Evolutionary conservation across 1,139 yeast species (phyloP), one percentile per base, ranked within the genome.

Genomic region (Meyerozyma elateridarum): DNA sequence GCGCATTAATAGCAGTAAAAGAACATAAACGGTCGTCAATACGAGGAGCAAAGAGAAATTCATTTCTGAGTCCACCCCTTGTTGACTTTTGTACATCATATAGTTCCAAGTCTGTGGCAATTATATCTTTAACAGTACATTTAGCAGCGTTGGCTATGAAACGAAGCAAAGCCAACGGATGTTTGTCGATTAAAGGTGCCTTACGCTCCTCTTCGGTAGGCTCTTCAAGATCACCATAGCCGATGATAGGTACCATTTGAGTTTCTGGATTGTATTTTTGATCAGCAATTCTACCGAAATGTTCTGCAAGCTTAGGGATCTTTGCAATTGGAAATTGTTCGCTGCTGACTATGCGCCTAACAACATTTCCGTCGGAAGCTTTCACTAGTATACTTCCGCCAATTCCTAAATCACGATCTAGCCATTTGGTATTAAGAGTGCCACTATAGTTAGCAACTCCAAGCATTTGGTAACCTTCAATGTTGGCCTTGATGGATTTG

Each of bases 401-500:
- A 32, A 68, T 44, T 5, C 70, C 73, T 37, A 68, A 61, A 43
- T 68, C 74, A 40, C 74, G 49, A 41, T 66, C 71, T 48, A 64
- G 54, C 70, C 72, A 64, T 3, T 58, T 42, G 15, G 49, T 46
- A 8, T 51, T 54, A 37, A 64, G 52, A 4, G 64, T 52, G 6
- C 72, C 71, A 4, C 66, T 60, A 42, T 68, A 68, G 1, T 63
- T 61, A 1, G 72, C 70, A 11, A 67, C 70, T 1, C 71, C 73
- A 20, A 68, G 53, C 25, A 61, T 44, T 32, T 64, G 67, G 41
- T 64, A 68, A 5, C 70, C 72, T 20, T 63, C 67, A 32, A 56
- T 55, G 13, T 51, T 40, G 4, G 36, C 36, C 31, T 54, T 59
- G 15, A 52, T 47, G 12, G 68, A 61, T 30, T 46, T 50, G 12